phyloP scores from a whole-genome alignment of 2,329 filamentous ascomycete genomes.

The Scortechinia acanthostroma region DNA sequence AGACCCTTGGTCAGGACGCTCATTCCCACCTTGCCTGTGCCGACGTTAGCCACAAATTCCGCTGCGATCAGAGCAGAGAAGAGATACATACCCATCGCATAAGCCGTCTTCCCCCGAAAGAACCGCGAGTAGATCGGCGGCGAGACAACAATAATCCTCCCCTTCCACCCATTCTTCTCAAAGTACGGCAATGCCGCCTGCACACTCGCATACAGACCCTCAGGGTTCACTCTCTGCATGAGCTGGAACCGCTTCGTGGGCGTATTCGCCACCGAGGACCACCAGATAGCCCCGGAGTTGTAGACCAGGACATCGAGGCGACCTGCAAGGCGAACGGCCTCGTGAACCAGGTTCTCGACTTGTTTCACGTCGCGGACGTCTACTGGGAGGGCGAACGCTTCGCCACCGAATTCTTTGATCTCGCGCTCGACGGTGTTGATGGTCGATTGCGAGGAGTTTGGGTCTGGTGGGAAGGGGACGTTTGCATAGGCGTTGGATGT shows the following conservation, averaged over 20 bases:
- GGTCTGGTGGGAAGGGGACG: conserved; percentile 64
- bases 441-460: conserved; percentile 69
- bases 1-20: conserved; percentile 74
- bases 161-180: conserved; percentile 35
- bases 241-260: conserved; percentile 70
- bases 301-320: conserved; percentile 72
- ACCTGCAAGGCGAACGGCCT: conserved; percentile 49
- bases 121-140: conserved; percentile 82
- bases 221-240: conserved; percentile 70
- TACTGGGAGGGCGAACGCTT: conserved; percentile 59
- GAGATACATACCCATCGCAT: conserved; percentile 47
- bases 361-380: conserved; percentile 62
- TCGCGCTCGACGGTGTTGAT: conserved; percentile 75
- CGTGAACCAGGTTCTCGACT: conserved; percentile 49
- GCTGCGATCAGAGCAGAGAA: too few relatives aligned
- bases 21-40: conserved; percentile 71
- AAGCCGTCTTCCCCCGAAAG: conserved; percentile 78
- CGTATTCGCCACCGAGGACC: conserved; percentile 68
- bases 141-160: conserved; percentile 70
- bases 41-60: conserved; percentile 8
- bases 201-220: conserved; percentile 69
- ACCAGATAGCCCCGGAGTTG: conserved; percentile 82
- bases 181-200: conserved; percentile 67
- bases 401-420: conserved; percentile 57
- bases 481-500: conserved; percentile 52